These are phyloP conservation scores for Marsdenia floribunda DNA, from an alignment of 257 asterid genomes.

Conservation along the genomic window DNA sequence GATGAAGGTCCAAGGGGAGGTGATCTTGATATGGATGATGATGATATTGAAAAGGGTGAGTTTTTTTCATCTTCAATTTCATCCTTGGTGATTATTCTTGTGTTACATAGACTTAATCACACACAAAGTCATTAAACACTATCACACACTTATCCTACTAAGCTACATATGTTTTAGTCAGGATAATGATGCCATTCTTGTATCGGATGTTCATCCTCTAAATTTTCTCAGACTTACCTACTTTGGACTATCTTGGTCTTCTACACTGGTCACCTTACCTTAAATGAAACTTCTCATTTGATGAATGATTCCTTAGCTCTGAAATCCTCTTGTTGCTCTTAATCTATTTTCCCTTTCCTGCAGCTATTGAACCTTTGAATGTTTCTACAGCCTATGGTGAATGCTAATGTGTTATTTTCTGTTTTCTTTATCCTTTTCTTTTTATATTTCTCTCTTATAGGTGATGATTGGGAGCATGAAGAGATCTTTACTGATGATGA, in stretches of 20 bases:
- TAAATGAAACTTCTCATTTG: not conserved
- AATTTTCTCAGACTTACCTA: not conserved
- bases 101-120: not conserved
- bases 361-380: not conserved
- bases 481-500: conserved; percentile 97
- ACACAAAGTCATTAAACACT: not conserved
- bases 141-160: not conserved
- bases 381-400: not conserved
- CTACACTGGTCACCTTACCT: not conserved
- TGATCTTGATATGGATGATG: conserved; percentile 91
- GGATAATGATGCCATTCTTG: not conserved
- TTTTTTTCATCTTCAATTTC: not conserved
- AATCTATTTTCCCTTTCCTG: not conserved
- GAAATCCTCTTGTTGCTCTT: not conserved
- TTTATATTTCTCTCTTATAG: conserved; percentile 25
- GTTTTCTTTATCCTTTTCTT: not conserved
- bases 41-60: conserved; percentile 91
- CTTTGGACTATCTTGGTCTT: not conserved
- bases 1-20: conserved; percentile 99
- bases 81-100: not conserved
- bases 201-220: not conserved
- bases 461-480: conserved; percentile 99
- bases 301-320: not conserved
- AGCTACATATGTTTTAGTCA: not conserved
- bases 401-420: not conserved